Evolutionary conservation across 2,329 filamentous ascomycete genomes (phyloP).

Genomic region (Diaporthe batatas): DNA sequence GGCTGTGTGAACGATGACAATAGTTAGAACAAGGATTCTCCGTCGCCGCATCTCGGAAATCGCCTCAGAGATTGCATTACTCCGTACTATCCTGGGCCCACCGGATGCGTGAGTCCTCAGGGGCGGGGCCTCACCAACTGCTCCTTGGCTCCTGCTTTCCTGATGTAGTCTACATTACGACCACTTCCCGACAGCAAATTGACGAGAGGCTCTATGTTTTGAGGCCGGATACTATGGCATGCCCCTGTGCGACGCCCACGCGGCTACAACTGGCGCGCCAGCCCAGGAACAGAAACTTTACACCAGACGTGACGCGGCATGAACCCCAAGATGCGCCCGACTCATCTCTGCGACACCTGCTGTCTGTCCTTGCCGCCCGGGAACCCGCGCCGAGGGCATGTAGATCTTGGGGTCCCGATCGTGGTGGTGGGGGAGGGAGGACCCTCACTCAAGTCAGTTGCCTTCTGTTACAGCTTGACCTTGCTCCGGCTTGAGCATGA

Average conservation of each 20-base stretch:
- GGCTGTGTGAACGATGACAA: not conserved
- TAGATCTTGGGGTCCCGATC: too few species aligned
- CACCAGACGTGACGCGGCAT: slow-evolving; percentile 29
- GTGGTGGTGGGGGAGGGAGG: too few species aligned
- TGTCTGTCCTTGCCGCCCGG: slow-evolving; percentile 24
- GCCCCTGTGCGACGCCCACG: not conserved
- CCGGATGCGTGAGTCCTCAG: not conserved
- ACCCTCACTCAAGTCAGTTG: not conserved
- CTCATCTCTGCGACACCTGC: slow-evolving; percentile 35
- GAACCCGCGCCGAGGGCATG: not conserved
- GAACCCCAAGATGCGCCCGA: slow-evolving; percentile 32
- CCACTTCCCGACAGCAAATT: not conserved
- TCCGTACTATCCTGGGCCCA: not conserved
- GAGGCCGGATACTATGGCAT: not conserved
- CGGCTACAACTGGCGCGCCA: not conserved
- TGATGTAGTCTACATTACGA: not conserved
- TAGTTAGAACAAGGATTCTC: not conserved
- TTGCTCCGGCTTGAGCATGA: not conserved
- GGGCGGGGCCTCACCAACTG: not conserved
- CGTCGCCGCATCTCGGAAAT: slow-evolving; percentile 19
- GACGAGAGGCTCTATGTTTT: slow-evolving; percentile 9
- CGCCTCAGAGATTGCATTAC: slow-evolving; percentile 25
- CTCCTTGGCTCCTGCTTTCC: not conserved
- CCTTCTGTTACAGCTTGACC: not conserved
- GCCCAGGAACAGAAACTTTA: slow-evolving; percentile 27